Base-by-base conservation (phyloP, 495 filamentous ascomycete genomes). In the Aspergillus sparsus region DNA sequence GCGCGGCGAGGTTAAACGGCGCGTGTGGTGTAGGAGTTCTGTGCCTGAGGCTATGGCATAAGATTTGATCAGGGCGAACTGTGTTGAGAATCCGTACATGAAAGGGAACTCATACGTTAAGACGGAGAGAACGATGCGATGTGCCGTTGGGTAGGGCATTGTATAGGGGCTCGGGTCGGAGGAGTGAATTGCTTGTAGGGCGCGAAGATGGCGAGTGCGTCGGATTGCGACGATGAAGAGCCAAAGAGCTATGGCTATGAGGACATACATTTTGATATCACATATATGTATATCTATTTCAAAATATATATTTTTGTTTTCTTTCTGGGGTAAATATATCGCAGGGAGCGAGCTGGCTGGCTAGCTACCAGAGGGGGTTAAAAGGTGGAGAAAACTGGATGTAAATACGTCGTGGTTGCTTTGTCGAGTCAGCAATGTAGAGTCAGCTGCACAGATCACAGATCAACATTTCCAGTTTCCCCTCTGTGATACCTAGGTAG, bases 41-140 rank as follows among this genome's bases (percentile, higher is more conserved):
- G 54, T 57, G 54, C 54, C 54, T 6, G 16, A 13, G 54, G 54
- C 39, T 39, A 57, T 57, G 54, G 37, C 54, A 42, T 57, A 57
- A 39, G 54, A 57, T 47, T 57, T 57, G 27, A 57, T 32, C 11
- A 57, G 35, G 39, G 54, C 54, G 18, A 45, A 57, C 12, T 57
- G 54, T 15, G 54, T 57, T 3, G 16, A 27, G 39, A 57, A 45
- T 27, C 39, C 54, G 54, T 57, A 47, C 39, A 47, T 31, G 54
- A 57, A 57, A 42, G 54, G 54, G 41, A 57, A 57, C 34, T 57
- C 54, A 1, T 21, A 32, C 10, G 27, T 44, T 21, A 57, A 21
- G 41, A 47, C 16, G 27, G 31, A 35, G 12, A 45, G 39, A 2
- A 57, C 16, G 27, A 57, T 57, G 13, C 15, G 37, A 34, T 57